phyloP scores from a whole-genome alignment of 2,329 filamentous ascomycete genomes.

The Dactylellina parvicollis region DNA sequence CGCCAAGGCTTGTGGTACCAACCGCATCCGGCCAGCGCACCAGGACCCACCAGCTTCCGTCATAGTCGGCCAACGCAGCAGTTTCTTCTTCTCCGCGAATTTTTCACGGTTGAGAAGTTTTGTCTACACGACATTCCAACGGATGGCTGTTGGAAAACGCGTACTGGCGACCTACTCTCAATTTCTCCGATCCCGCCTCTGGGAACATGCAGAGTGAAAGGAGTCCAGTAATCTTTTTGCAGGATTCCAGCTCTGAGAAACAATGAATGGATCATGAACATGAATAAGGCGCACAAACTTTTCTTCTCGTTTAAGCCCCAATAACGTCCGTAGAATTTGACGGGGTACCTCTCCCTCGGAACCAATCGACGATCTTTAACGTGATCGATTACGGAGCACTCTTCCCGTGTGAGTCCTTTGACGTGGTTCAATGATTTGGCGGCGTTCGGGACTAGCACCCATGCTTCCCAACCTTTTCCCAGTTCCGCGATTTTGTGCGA shows the following conservation, averaged over 20 bases:
- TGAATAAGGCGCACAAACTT: slow-evolving; percentile 18
- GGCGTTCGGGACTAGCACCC: slow-evolving; percentile 49
- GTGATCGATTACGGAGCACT: slow-evolving; percentile 7
- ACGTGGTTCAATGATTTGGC: slow-evolving; percentile 52
- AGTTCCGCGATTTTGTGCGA: slow-evolving; percentile 51
- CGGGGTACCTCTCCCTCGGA: slow-evolving; percentile 29
- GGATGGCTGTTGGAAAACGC: slow-evolving; percentile 26
- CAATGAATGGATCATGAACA: slow-evolving; percentile 7
- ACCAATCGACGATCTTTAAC: slow-evolving; percentile 16
- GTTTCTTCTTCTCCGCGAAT: neutral
- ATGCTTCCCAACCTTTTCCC: slow-evolving; percentile 50
- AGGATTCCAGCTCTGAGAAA: slow-evolving; percentile 19
- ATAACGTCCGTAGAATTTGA: slow-evolving; percentile 24
- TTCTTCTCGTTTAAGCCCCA: neutral
- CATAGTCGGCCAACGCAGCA: slow-evolving; percentile 34
- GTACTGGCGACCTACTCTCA: slow-evolving; percentile 24
- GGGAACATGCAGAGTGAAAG: slow-evolving; percentile 33
- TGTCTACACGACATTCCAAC: slow-evolving; percentile 39
- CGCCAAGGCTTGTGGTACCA: slow-evolving; percentile 48
- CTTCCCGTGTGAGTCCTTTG: slow-evolving; percentile 51
- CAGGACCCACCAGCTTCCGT: slow-evolving; percentile 37
- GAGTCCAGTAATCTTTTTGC: slow-evolving; percentile 16
- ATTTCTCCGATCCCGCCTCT: slow-evolving; percentile 13
- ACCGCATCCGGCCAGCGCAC: slow-evolving; percentile 46
- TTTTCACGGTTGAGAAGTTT: slow-evolving; percentile 23